A percentile compares a stretch with the other conserved stretches of the same genome.
Evolutionary conservation across 2,329 filamentous ascomycete genomes (phyloP).

Genomic region (Bimuria novae-zelandiae): DNA sequence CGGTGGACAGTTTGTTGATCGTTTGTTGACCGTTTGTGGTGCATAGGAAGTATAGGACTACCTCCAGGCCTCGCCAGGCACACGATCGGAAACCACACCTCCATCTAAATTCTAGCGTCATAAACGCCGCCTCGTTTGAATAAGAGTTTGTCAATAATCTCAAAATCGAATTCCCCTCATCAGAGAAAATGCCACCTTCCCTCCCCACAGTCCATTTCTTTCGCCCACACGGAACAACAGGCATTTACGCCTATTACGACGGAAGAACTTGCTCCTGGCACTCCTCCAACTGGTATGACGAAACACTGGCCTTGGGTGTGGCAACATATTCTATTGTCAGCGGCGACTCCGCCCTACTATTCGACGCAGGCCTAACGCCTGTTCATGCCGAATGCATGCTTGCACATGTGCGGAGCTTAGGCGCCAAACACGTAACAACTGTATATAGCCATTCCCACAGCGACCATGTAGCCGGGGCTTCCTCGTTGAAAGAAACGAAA

Average conservation of each 20-base stretch:
- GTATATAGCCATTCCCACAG: slow-evolving; percentile 19
- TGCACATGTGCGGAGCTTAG: slow-evolving; percentile 14
- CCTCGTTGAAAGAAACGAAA: slow-evolving; percentile 4
- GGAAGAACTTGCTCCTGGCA: slow-evolving; percentile 14
- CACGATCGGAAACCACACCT: too few relatives aligned
- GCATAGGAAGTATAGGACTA: too few relatives aligned
- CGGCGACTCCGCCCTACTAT: slow-evolving; percentile 11
- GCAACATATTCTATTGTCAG: slow-evolving; percentile 15
- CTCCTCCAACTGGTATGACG: slow-evolving; percentile 15
- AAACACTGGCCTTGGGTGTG: slow-evolving; percentile 16
- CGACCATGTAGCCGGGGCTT: slow-evolving; percentile 18
- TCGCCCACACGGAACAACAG: slow-evolving; percentile 5
- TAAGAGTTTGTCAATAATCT: too few relatives aligned
- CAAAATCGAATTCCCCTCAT: too few relatives aligned
- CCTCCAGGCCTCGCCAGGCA: too few relatives aligned
- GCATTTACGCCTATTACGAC: slow-evolving; percentile 16
- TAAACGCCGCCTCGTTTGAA: too few relatives aligned
- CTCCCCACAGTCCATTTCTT: slow-evolving; percentile 1
- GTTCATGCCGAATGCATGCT: slow-evolving; percentile 12
- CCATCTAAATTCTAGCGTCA: too few relatives aligned
- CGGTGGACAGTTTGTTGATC: too few relatives aligned
- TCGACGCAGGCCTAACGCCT: slow-evolving; percentile 15
- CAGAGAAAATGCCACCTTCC: not conserved
- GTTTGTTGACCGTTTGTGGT: too few relatives aligned
- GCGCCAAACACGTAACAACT: slow-evolving; percentile 9